Evolutionary conservation across 306 rosid genomes (phyloP).

Genomic region (Acacia acuminata): DNA sequence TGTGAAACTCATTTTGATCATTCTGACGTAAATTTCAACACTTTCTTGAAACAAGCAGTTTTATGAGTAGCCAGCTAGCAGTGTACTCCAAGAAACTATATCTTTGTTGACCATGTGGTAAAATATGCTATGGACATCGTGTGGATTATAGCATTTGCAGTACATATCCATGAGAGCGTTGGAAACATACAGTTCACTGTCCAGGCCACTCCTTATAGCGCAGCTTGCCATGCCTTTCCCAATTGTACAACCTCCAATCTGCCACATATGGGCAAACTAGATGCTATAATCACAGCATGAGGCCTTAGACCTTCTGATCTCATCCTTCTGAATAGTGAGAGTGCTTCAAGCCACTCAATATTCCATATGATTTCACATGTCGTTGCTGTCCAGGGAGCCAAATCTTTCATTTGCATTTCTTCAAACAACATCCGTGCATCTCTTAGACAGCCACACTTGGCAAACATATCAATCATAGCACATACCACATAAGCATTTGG

Average conservation of each 20-base stretch:
- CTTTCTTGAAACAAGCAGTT: conserved; percentile 37
- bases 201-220: conserved; percentile 45
- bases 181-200: conserved; percentile 42
- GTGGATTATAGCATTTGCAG: conserved; percentile 45
- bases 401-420: conserved; percentile 45
- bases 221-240: conserved; percentile 49
- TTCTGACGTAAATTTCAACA: conserved; percentile 32
- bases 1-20: conserved; percentile 37
- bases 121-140: conserved; percentile 33
- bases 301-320: conserved; percentile 38
- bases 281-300: conserved; percentile 44
- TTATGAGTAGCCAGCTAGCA: conserved; percentile 49
- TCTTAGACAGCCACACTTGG: conserved; percentile 41
- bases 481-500: conserved; percentile 40
- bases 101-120: conserved; percentile 38
- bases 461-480: conserved; percentile 50
- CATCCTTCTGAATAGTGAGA: conserved; percentile 41
- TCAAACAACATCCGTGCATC: conserved; percentile 48
- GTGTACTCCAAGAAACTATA: conserved; percentile 49
- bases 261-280: conserved; percentile 40
- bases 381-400: conserved; percentile 53
- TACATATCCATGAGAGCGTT: conserved; percentile 52
- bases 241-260: conserved; percentile 40
- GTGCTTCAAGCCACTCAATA: conserved; percentile 41
- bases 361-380: conserved; percentile 40